Base-by-base conservation (phyloP, 1,284 basidiomycete genomes). In the Pseudozyma flocculosa region DNA sequence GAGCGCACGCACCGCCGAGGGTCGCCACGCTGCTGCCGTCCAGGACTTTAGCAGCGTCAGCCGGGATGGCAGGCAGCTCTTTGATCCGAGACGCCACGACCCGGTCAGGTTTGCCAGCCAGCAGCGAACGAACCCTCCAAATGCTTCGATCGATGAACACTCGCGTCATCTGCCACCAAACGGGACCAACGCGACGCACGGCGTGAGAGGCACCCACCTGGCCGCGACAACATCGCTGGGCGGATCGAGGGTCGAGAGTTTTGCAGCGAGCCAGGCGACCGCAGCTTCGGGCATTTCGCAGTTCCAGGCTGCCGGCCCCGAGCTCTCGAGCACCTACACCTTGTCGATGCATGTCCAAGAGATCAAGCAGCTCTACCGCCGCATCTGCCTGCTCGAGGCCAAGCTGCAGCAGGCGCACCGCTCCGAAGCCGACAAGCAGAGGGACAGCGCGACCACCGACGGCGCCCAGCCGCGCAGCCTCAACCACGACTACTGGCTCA, bases 81-180 rank as follows among this genome's bases (percentile, higher is more conserved):
- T 91, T 55, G 89, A 92, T 73, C 87, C 87, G 55, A 82, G 87
- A 43, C 87, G 87, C 75, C 87, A 93, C 75, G 88, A 93, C 75
- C 88, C 90, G 0, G 85, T 91, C 40, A 84, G 54, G 24, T 72
- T 72, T 40, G 65, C 65, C 0, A 54, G 61, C 3, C 48, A 58
- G 45, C 51, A 56, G 26, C 57, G 67, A 42, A 47, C 38, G 18
- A 51, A 61, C 7, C 26, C 26, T 29, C 36, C 45, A 54, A 45
- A 24, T 39, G 40, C 22, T 29, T 21, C 11, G n/a, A 23, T 23
- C n/a, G 8, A 40, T 21, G n/a, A n/a, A n/a, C n/a, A n/a, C n/a
- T n/a, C n/a, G n/a, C n/a, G n/a, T n/a, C n/a, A n/a, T n/a, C n/a
- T n/a, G n/a, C n/a, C n/a, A n/a, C n/a, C n/a, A n/a, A n/a, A n/a